These are phyloP conservation scores for Fraxinus paxiana DNA, from an alignment of 305 asterid genomes.

Conservation along the genomic window DNA sequence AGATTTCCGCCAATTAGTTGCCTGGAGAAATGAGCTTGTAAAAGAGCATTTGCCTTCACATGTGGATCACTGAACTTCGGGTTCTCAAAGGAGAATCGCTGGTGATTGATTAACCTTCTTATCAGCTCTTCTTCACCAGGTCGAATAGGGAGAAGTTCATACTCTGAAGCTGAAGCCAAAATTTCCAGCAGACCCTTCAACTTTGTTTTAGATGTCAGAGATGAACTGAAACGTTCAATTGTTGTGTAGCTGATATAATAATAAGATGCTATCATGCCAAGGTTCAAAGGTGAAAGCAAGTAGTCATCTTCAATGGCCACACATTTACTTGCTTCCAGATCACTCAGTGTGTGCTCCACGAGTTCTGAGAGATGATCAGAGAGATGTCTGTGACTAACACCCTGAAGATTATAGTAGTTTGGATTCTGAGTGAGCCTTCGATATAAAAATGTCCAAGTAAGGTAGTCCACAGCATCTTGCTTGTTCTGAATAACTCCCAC, in stretches of 20 bases:
- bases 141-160: constrained; percentile 67
- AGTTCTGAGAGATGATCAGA: constrained; percentile 90
- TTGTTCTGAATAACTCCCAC: constrained; percentile 80
- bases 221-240: constrained; percentile 81
- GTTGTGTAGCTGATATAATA: constrained; percentile 85
- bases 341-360: constrained; percentile 67
- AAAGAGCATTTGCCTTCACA: constrained; percentile 79
- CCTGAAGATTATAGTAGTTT: constrained; percentile 86
- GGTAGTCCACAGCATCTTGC: constrained; percentile 92
- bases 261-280: constrained; percentile 90
- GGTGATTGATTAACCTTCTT: constrained; percentile 67
- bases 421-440: constrained; percentile 94
- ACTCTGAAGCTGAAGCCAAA: constrained; percentile 83
- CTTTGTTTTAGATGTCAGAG: constrained; percentile 70
- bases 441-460: constrained; percentile 90
- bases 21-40: constrained; percentile 89
- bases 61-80: constrained; percentile 65
- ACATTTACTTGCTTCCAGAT: constrained; percentile 76
- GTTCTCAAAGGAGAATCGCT: constrained; percentile 70
- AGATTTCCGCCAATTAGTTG: constrained; percentile 68
- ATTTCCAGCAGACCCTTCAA: constrained; percentile 84
- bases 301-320: constrained; percentile 65
- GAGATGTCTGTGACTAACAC: constrained; percentile 82
- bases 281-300: constrained; percentile 63
- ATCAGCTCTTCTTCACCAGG: constrained; percentile 85